These are phyloP conservation scores for Beta vulgaris DNA, from an alignment of 148 eudicot genomes.

Conservation along the genomic window DNA sequence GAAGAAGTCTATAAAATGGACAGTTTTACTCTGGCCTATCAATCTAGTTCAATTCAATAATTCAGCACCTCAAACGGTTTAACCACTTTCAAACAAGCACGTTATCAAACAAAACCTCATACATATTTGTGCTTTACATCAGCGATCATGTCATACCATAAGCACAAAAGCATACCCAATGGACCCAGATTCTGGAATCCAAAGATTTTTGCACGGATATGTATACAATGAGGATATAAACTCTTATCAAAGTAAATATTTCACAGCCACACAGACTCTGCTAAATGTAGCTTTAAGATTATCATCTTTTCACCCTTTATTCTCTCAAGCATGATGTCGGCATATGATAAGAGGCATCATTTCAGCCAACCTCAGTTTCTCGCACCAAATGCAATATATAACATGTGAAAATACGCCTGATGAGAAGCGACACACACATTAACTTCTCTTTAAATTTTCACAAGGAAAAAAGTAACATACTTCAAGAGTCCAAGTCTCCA, in stretches of 20 bases:
- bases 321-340: neutral
- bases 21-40: neutral
- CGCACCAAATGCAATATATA: neutral
- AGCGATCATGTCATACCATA: neutral
- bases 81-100: neutral
- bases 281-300: neutral
- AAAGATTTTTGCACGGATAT: neutral
- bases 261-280: neutral
- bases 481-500: no score
- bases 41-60: slow-evolving; percentile 2
- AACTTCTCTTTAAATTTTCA: neutral
- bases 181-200: neutral
- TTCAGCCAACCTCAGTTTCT: neutral
- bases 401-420: neutral
- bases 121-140: neutral
- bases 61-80: neutral
- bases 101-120: neutral
- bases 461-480: neutral
- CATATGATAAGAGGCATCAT: no score
- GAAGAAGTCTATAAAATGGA: neutral
- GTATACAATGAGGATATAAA: neutral
- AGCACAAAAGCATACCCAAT: neutral
- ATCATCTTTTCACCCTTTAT: neutral
- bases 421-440: neutral
- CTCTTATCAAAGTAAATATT: neutral